Percentiles rank a stretch among this genome's conserved stretches.
Evolutionary conservation across 495 filamentous ascomycete genomes (phyloP).

Genomic region (Aspergillus steynii): DNA sequence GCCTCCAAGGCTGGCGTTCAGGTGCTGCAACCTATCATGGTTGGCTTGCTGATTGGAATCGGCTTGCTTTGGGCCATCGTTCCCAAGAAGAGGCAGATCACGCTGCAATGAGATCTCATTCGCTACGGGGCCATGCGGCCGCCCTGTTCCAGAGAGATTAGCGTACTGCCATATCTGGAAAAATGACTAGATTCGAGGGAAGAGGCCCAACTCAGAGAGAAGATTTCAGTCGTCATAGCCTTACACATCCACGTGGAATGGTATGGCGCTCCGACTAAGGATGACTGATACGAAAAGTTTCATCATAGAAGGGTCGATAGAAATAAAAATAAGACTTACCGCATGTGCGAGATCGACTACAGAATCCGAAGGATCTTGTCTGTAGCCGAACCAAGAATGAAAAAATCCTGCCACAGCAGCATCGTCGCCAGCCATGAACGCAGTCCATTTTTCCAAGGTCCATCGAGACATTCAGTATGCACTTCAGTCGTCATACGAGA

Average conservation of each 20-base stretch:
- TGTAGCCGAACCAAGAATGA: no score
- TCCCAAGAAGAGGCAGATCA: constrained; percentile 27
- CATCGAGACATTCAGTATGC: neutral
- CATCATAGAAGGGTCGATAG: constrained; percentile 32
- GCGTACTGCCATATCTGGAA: neutral
- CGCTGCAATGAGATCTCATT: neutral
- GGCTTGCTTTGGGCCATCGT: constrained; percentile 46
- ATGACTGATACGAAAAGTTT: constrained; percentile 43
- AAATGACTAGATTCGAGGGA: neutral
- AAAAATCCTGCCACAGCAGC: no score
- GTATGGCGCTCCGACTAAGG: constrained; percentile 51
- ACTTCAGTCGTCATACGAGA: constrained; percentile 44
- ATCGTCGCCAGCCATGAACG: neutral
- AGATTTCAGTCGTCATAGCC: constrained; percentile 41
- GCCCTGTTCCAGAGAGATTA: neutral
- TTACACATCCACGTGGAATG: constrained; percentile 38
- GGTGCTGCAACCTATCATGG: constrained; percentile 52
- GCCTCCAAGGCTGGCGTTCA: constrained; percentile 45
- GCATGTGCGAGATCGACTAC: neutral
- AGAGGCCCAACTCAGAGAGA: constrained; percentile 33
- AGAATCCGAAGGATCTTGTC: no score
- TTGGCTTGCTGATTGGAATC: constrained; percentile 44
- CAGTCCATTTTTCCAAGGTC: neutral
- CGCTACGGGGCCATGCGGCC: neutral
- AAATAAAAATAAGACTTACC: constrained; percentile 14